These are phyloP conservation scores for Scedosporium aurantiacum DNA, from an alignment of 2,329 filamentous ascomycete species.

Conservation along the genomic window DNA sequence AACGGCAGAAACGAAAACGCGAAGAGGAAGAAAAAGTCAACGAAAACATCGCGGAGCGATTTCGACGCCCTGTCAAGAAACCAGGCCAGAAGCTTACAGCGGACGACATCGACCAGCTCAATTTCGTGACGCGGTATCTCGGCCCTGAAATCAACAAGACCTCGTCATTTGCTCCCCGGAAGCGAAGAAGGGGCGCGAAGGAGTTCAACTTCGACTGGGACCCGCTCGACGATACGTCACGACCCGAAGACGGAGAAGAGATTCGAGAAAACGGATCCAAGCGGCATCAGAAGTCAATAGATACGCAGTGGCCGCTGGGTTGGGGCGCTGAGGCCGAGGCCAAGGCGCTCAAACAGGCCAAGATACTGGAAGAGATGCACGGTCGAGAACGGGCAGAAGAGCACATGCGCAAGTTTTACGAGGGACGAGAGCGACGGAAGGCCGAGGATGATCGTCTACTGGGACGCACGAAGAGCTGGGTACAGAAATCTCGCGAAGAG, in stretches of 20 bases:
- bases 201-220: constrained; percentile 99
- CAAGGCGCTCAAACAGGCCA: constrained; percentile 46
- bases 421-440: constrained; percentile 48
- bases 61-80: constrained; percentile 5
- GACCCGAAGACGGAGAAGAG: constrained; percentile 11
- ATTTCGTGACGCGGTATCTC: constrained; percentile 78
- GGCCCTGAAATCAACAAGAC: constrained; percentile 73
- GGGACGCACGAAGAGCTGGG: constrained; percentile 87
- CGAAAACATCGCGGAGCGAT: constrained; percentile 1
- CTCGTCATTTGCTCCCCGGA: constrained; percentile 85
- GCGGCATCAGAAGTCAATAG: not conserved
- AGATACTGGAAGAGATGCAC: constrained; percentile 63
- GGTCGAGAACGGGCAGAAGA: constrained; percentile 67
- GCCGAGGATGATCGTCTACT: constrained; percentile 57
- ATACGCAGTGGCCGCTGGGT: constrained; percentile 14
- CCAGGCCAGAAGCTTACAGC: constrained; percentile 13
- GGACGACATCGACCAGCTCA: constrained; percentile 59
- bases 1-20: not conserved
- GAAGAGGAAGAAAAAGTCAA: constrained; percentile 7
- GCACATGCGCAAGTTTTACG: constrained; percentile 72
- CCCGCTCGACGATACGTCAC: constrained; percentile 81
- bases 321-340: constrained; percentile 45
- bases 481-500: constrained; percentile 78
- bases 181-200: constrained; percentile 85
- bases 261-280: not conserved